Conservation (phyloP, 352 stramenopile genomes). For the Pythium folliculosum region DNA sequence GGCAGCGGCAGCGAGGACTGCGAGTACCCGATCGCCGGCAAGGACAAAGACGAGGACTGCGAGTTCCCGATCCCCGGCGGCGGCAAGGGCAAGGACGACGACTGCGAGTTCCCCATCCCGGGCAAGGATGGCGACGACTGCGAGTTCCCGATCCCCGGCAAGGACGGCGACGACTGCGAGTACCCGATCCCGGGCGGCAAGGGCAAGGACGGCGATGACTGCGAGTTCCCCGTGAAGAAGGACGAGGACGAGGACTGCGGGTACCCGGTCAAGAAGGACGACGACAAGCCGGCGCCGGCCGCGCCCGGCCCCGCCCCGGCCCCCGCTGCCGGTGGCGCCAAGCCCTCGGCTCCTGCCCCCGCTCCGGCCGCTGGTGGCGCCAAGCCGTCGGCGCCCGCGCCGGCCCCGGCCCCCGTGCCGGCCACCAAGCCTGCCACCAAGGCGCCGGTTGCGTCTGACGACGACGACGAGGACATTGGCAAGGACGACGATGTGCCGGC, state of each 20-base stretch:
- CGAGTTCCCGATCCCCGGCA: conserved; percentile 10
- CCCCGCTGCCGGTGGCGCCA: conserved; percentile 5
- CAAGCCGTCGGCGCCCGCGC: conserved; percentile 11
- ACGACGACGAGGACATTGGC: not conserved
- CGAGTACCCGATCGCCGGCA: conserved; percentile 20
- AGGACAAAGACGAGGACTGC: conserved; percentile 27
- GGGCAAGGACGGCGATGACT: conserved; percentile 19
- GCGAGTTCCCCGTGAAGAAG: conserved; percentile 17
- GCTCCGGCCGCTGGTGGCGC: conserved; percentile 2
- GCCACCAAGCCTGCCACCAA: not conserved
- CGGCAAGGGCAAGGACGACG: conserved; percentile 25
- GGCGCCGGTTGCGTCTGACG: not conserved
- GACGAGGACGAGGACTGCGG: not conserved
- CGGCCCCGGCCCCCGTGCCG: conserved; percentile 5
- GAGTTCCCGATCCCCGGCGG: conserved; percentile 26
- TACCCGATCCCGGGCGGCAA: conserved; percentile 21
- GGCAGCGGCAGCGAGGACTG: conserved; percentile 22
- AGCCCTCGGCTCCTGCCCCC: not conserved
- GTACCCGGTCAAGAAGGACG: conserved; percentile 1
- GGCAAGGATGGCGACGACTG: conserved; percentile 15
- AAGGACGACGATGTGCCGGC: conserved; percentile 5
- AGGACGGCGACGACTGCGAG: conserved; percentile 24
- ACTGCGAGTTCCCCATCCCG: conserved; percentile 27
- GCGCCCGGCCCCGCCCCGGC: conserved; percentile 9
- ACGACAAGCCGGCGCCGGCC: not conserved